Base-by-base conservation (phyloP, 2,329 filamentous ascomycete species). In the Aspergillus candidus region DNA sequence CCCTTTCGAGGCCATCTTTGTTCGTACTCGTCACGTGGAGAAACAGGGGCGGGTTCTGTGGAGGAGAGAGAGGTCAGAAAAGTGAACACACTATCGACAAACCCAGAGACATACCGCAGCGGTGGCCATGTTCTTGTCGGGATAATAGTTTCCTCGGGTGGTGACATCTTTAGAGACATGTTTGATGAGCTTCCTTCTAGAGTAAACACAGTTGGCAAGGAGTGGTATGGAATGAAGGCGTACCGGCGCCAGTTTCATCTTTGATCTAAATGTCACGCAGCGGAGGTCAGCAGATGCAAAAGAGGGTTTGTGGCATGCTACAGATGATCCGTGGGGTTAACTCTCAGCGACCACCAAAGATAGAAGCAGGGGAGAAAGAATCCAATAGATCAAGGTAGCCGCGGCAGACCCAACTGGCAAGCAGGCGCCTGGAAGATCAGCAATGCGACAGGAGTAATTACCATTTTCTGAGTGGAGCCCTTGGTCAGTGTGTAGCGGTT, bases 181-280 rank as follows among this genome's bases (percentile, higher is more conserved):
- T 74, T 65, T 73, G 63, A 78, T 81, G 73, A 82, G 79, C 74
- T 79, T 72, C 69, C 63, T 68, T 69, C 73, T 73, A 72, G 66
- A 72, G 69, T 68, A 70, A 56, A 67, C 59, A 27, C 6, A 68
- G 62, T 62, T 54, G 66, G 68, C 59, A 70, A 70, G 66, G 61
- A 66, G 69, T 70, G 66, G 57, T 54, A 57, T 56, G 56, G 59
- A 59, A 52, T 59, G 68, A 70, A 67, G 76, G 81, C 90, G 83
- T 98, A 98, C 93, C 93, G 79, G 93, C 91, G 79, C 93, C 93
- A 83, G 91, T 97, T 64, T 96, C 88, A 76, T 96, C 91, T 84
- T 95, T 94, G 64, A 98, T 98, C 93, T 98, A 90, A 62, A 86
- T 86, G 72, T 82, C 83, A 93, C 80, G 82, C 78, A 84, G 72